Evolutionary conservation across 2,329 filamentous ascomycete species (phyloP), one percentile per base, ranked within the genome.

Genomic region (Didymella arachidicola): DNA sequence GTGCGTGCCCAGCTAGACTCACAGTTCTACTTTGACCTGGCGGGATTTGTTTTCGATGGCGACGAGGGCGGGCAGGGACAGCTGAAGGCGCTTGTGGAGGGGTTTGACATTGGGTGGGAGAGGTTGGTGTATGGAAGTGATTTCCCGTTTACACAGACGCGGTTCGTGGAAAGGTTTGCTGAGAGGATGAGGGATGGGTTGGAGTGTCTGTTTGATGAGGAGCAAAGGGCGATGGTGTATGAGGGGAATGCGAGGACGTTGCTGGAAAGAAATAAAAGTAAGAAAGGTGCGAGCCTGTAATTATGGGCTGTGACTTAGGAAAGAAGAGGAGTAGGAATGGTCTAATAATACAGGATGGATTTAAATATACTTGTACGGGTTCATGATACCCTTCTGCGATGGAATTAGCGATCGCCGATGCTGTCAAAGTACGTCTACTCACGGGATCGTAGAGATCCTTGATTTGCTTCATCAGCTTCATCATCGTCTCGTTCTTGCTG

Each of bases 381-480:
- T 98, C 92, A 98, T 96, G 79, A 98, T 98, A 46, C 93, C 93
- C 68, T 97, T 97, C 92, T 96, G 30, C 7, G 29, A 7, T 0
- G 16, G 19, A 1, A 60, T 76, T 60, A 68, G 70, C 49, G 6
- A 18, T 18, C 8, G 19, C 38, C 18, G 51, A 16, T 50, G 48
- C 22, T 47, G 22, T 16, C 39, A 1, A 26, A 8, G 32, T 16
- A 19, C 16, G 26, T 22, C 16, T 19, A 79, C 92, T 87, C 80
- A 96, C 93, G 72, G 93, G 95, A 79, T 99, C 95, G 78, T 96
- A 99, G 18, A 97, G 81, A 59, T 89, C 84, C 85, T 99, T 99
- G 76, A 98, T 87, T 80, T 96, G 90, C 83, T 90, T 93, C 95
- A 99, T 99, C 76, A 99, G 76, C 64, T 83, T 87, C 67, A 99